Evolutionary conservation across 1,284 basidiomycete species (phyloP).

Genomic region (Heterobasidion parviporum): DNA sequence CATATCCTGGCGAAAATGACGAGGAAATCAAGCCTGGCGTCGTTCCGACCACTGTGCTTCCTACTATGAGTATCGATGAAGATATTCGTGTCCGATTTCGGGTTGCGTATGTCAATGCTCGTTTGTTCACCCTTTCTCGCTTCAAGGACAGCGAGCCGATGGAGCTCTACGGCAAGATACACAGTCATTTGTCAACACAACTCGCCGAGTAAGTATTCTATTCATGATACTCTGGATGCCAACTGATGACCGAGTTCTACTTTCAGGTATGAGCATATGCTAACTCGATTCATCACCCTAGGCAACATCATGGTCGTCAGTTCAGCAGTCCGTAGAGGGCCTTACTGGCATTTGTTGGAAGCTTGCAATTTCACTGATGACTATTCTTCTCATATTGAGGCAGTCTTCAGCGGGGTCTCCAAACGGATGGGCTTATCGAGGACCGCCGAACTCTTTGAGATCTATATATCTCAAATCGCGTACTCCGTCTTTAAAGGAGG

Average conservation of each 20-base stretch:
- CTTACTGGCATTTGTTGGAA: conserved; percentile 86
- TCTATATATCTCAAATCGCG: conserved; percentile 75
- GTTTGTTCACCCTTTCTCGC: conserved; percentile 43
- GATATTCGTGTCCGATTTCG: conserved; percentile 88
- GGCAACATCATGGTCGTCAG: conserved; percentile 82
- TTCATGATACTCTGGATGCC: neutral
- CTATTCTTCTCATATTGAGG: conserved; percentile 57
- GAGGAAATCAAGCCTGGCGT: conserved; percentile 21
- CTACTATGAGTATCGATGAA: conserved; percentile 48
- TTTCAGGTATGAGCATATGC: conserved; percentile 64
- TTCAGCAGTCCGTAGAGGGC: conserved; percentile 73
- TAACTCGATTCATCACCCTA: conserved; percentile 73
- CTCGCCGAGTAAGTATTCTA: conserved; percentile 36
- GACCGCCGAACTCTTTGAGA: conserved; percentile 65
- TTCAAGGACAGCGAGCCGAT: conserved; percentile 20
- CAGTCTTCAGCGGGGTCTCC: conserved; percentile 57
- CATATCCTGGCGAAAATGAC: conserved; percentile 14
- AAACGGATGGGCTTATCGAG: conserved; percentile 59
- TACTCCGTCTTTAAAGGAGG: conserved; percentile 44
- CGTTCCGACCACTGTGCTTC: conserved; percentile 42
- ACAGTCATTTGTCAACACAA: conserved; percentile 31
- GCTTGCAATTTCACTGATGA: conserved; percentile 38
- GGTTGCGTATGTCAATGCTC: conserved; percentile 55
- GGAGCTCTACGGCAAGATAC: conserved; percentile 38
- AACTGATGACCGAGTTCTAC: no score